These are phyloP conservation scores for Sorghum bicolor DNA, from an alignment of 176 grass and related monocot species.

Conservation along the genomic window Sorghum_bicolor_NCBIv3 NC_012876.2:1301001-1301500, in stretches of 20 bases:
- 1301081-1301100: too few relatives aligned
- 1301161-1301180: background rate
- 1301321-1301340: constrained; percentile 22
- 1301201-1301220: constrained; percentile 63
- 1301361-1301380: constrained; percentile 17
- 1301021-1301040: too few relatives aligned
- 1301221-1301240: constrained; percentile 70
- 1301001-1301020: too few relatives aligned
- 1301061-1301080: too few relatives aligned
- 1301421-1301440: constrained; percentile 71
- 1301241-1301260: constrained; percentile 76
- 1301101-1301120: too few relatives aligned
- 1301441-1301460: constrained; percentile 80
- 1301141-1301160: too few relatives aligned
- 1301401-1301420: constrained; percentile 79
- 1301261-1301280: constrained; percentile 81
- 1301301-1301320: constrained; percentile 25
- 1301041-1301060: too few relatives aligned
- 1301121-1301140: too few relatives aligned
- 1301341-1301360: background rate
- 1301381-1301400: constrained; percentile 50
- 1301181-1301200: constrained; percentile 23
- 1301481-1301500: background rate
- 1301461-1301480: constrained; percentile 30
- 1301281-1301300: constrained; percentile 53